A percentile compares a stretch with the other conserved stretches of the same genome.
Conservation (phyloP, 176 grass and related monocot genomes). For the Aegilops longissima region DNA sequence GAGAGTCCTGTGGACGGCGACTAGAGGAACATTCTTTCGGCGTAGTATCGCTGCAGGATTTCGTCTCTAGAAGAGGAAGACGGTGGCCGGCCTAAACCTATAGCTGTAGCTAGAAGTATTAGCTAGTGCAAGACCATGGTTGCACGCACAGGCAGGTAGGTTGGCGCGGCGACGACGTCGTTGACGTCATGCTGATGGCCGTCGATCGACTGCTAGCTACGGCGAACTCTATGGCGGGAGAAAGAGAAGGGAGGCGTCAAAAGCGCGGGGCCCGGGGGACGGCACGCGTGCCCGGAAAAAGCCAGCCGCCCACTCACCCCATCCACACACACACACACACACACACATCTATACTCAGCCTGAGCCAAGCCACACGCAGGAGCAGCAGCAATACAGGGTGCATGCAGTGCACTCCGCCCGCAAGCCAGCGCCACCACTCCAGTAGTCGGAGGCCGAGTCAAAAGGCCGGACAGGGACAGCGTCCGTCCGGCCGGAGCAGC, state of each 20-base stretch:
- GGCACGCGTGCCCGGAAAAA: conserved; percentile 66
- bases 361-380: background rate
- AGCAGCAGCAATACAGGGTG: too few species aligned
- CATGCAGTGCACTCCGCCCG: background rate
- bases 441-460: conserved; percentile 34
- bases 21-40: background rate
- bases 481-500: background rate
- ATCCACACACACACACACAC: background rate
- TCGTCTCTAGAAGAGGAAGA: background rate
- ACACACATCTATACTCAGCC: background rate
- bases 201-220: background rate
- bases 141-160: background rate
- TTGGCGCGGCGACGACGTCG: conserved; percentile 1
- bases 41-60: background rate
- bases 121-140: too few species aligned
- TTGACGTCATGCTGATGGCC: conserved; percentile 42
- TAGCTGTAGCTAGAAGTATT: too few species aligned
- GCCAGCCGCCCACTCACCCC: conserved; percentile 48
- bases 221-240: background rate
- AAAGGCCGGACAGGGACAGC: conserved; percentile 39
- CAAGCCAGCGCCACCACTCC: background rate
- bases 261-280: conserved; percentile 30
- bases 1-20: background rate
- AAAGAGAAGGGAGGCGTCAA: conserved; percentile 29
- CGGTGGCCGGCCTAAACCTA: conserved; percentile 36